These are phyloP conservation scores for Penicillium capsulatum DNA, from an alignment of 2,329 filamentous ascomycete genomes.

Conservation along the genomic window DNA sequence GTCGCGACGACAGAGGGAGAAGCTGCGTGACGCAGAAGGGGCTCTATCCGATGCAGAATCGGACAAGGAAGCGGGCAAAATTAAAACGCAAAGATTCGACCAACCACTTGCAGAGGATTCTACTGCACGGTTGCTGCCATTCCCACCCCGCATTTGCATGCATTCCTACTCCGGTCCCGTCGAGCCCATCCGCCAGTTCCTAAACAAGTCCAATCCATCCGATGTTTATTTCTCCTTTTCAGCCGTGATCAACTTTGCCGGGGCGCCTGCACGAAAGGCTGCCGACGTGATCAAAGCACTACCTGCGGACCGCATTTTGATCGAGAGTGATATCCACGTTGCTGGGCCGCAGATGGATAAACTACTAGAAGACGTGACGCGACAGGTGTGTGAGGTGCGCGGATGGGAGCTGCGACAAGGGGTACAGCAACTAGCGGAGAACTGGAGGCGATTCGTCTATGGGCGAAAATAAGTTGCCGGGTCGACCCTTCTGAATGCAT, in stretches of 20 bases:
- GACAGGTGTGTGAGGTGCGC: constrained; percentile 72
- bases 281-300: constrained; percentile 66
- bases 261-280: constrained; percentile 51
- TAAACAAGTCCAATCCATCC: constrained; percentile 66
- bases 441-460: constrained; percentile 75
- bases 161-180: constrained; percentile 84
- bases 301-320: constrained; percentile 72
- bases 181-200: constrained; percentile 73
- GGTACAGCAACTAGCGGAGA: constrained; percentile 61
- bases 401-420: constrained; percentile 73
- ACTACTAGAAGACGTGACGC: constrained; percentile 67
- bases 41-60: constrained; percentile 25
- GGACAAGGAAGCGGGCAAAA: constrained; percentile 3
- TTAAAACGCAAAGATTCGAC: not conserved
- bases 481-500: not conserved
- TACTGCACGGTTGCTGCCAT: constrained; percentile 52
- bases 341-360: constrained; percentile 79
- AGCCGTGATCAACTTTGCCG: constrained; percentile 69
- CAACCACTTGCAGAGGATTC: not conserved
- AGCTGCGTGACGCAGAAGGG: constrained; percentile 29
- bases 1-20: constrained; percentile 48
- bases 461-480: constrained; percentile 43
- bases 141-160: constrained; percentile 82
- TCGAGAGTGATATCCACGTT: constrained; percentile 85
- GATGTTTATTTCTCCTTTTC: constrained; percentile 88